Evolutionary conservation across 495 filamentous ascomycete species (phyloP).

Genomic region (Penicillium chermesinum): DNA sequence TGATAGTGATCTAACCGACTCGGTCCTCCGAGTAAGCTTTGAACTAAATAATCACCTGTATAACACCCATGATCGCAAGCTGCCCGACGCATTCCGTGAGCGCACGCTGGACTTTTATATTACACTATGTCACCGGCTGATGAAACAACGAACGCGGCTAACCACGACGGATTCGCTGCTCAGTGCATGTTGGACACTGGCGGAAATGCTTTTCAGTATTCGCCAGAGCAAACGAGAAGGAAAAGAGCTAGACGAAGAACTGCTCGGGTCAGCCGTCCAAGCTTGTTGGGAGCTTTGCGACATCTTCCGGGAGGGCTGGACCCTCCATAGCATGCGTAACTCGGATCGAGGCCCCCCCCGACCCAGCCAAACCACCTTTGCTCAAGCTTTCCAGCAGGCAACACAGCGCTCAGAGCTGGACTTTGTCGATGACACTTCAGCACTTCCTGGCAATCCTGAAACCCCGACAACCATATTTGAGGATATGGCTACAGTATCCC

Average conservation of each 20-base stretch:
- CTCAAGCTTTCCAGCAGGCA: constrained; percentile 45
- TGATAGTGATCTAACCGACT: constrained; percentile 72
- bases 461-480: constrained; percentile 93
- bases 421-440: constrained; percentile 26
- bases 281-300: constrained; percentile 95
- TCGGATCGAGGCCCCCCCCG: constrained; percentile 84
- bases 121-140: constrained; percentile 83
- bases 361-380: constrained; percentile 72
- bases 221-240: constrained; percentile 75
- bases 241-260: constrained; percentile 69
- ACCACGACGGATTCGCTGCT: constrained; percentile 76
- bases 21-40: constrained; percentile 83
- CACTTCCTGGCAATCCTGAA: constrained; percentile 57
- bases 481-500: constrained; percentile 69
- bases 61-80: constrained; percentile 78
- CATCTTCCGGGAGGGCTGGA: constrained; percentile 90
- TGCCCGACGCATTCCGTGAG: constrained; percentile 85
- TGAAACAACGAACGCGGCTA: constrained; percentile 80
- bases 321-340: constrained; percentile 74
- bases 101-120: constrained; percentile 91
- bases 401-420: constrained; percentile 30
- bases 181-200: constrained; percentile 82
- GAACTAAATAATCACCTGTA: constrained; percentile 93
- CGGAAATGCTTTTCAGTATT: constrained; percentile 90
- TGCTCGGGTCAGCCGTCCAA: constrained; percentile 80